Percentiles rank a stretch among this genome's conserved stretches.
Conservation (phyloP, 345 rosid species). For the Abelmoschus esculentus region DNA sequence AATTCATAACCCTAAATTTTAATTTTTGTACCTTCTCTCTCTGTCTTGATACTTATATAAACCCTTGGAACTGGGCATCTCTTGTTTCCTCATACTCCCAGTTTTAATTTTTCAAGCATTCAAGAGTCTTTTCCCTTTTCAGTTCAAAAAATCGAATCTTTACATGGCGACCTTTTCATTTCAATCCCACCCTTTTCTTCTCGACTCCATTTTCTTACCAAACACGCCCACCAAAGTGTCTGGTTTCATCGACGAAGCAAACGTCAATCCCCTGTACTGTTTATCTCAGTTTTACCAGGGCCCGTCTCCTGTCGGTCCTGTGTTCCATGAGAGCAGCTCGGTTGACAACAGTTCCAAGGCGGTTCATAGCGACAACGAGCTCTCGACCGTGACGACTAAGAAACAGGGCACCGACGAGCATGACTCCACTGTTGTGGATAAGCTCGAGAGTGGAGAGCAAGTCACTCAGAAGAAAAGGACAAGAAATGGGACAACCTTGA, state of each 20-base stretch:
- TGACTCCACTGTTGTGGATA: slow-evolving; percentile 24
- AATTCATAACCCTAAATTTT: no score
- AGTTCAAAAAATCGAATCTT: neutral
- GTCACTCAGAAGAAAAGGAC: slow-evolving; percentile 41
- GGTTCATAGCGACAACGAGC: slow-evolving; percentile 26
- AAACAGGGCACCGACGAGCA: slow-evolving; percentile 38
- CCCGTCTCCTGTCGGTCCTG: slow-evolving; percentile 9
- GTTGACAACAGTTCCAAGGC: slow-evolving; percentile 13
- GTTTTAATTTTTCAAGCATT: neutral
- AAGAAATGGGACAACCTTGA: slow-evolving; percentile 19
- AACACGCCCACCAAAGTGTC: slow-evolving; percentile 21
- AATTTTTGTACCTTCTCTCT: neutral
- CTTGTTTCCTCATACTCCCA: neutral
- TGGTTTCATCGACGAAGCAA: slow-evolving; percentile 24
- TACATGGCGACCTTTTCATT: slow-evolving; percentile 61
- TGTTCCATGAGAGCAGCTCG: slow-evolving; percentile 11
- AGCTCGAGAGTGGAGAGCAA: slow-evolving; percentile 39
- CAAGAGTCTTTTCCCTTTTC: neutral
- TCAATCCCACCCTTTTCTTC: slow-evolving; percentile 40
- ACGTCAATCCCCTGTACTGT: neutral
- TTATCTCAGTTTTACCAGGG: slow-evolving; percentile 26
- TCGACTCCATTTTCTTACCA: slow-evolving; percentile 36
- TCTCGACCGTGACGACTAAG: slow-evolving; percentile 24
- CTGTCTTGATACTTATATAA: slow-evolving; percentile 2
- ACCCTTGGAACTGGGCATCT: neutral